Conservation (phyloP, 2,329 filamentous ascomycete genomes). For the Botrytis pseudocinerea region DNA sequence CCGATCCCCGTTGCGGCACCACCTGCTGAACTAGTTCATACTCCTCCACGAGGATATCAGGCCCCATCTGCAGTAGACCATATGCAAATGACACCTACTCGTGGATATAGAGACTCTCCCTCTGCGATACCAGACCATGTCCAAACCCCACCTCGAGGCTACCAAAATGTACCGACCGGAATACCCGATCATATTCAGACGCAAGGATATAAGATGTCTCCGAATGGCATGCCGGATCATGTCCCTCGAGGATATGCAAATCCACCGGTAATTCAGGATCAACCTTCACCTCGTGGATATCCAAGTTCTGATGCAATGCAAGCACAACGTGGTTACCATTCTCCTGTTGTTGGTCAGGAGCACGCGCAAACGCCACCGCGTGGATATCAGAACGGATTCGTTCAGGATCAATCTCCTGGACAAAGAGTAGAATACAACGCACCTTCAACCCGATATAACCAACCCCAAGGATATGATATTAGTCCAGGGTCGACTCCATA, state of each 20-base stretch:
- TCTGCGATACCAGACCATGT: conserved; percentile 48
- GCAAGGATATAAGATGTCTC: conserved; percentile 41
- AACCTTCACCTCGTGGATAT: conserved; percentile 48
- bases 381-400: conserved; percentile 47
- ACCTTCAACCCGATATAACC: conserved; percentile 30
- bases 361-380: conserved; percentile 51
- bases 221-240: conserved; percentile 48
- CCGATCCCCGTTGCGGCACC: conserved; percentile 47
- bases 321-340: conserved; percentile 44
- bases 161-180: conserved; percentile 45
- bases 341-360: conserved; percentile 33
- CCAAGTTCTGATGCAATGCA: conserved; percentile 45
- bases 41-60: conserved; percentile 50
- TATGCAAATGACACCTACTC: conserved; percentile 49
- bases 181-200: conserved; percentile 49
- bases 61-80: conserved; percentile 34
- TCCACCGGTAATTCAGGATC: conserved; percentile 46
- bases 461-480: conserved; percentile 32
- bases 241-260: conserved; percentile 47
- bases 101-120: conserved; percentile 42
- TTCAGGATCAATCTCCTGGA: conserved; percentile 55
- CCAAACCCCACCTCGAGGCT: conserved; percentile 50
- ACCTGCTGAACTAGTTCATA: conserved; percentile 47
- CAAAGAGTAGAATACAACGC: conserved; percentile 50
- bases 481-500: conserved; percentile 31